Evolutionary conservation across 495 filamentous ascomycete genomes (phyloP).

Genomic region (Diplogelasinospora grovesii): DNA sequence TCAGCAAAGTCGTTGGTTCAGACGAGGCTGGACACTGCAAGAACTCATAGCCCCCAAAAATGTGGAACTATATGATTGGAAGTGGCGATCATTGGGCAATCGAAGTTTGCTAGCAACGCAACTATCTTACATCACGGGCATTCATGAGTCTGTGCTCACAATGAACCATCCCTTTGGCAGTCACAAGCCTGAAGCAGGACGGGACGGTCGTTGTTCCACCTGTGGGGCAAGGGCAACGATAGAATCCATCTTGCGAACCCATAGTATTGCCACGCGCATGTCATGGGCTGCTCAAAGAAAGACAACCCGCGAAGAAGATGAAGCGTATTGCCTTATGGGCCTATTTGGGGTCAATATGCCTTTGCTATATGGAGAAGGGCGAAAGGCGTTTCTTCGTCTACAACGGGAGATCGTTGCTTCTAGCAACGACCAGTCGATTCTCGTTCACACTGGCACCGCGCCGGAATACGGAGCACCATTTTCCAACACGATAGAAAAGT

Average conservation of each 20-base stretch:
- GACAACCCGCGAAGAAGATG: conserved; percentile 30
- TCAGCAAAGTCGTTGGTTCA: conserved; percentile 5
- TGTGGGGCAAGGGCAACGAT: too few relatives aligned
- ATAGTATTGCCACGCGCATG: conserved; percentile 18
- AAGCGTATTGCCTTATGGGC: conserved; percentile 36
- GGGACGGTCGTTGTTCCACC: neutral
- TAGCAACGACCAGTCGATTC: too few relatives aligned
- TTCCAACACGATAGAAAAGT: too few relatives aligned
- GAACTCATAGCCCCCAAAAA: neutral
- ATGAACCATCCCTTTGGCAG: too few relatives aligned
- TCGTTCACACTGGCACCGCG: too few relatives aligned
- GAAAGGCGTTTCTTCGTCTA: conserved; percentile 26
- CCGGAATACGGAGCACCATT: too few relatives aligned
- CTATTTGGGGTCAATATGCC: conserved; percentile 38
- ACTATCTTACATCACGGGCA: too few relatives aligned
- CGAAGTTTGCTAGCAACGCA: neutral
- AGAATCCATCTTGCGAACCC: neutral
- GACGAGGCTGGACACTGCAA: conserved; percentile 10
- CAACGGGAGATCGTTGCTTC: too few relatives aligned
- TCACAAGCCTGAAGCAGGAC: neutral
- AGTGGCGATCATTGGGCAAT: conserved; percentile 1
- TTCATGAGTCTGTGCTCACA: too few relatives aligned
- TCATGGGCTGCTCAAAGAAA: conserved; percentile 26
- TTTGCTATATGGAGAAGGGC: conserved; percentile 35
- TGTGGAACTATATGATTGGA: neutral